A percentile compares a stretch with the other conserved stretches of the same genome.
Evolutionary conservation across 2,329 filamentous ascomycete genomes (phyloP).

Genomic region (Aspergillus tanneri): DNA sequence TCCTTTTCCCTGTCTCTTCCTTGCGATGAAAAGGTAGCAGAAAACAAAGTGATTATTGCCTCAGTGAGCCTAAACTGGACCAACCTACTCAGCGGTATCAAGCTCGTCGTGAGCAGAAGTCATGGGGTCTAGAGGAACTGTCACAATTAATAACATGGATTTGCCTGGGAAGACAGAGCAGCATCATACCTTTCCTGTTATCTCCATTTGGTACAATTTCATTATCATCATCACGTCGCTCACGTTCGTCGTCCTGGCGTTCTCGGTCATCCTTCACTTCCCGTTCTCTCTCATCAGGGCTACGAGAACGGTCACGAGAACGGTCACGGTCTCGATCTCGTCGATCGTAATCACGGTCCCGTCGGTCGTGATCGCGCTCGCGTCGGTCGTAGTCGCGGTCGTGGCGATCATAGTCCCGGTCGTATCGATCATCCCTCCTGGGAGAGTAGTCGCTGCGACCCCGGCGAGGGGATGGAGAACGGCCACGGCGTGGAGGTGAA

Average conservation of each 20-base stretch:
- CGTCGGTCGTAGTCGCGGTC: conserved; percentile 72
- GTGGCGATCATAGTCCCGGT: conserved; percentile 67
- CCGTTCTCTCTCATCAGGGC: conserved; percentile 61
- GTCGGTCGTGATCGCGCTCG: conserved; percentile 69
- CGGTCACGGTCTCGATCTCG: conserved; percentile 65
- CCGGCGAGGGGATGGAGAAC: conserved; percentile 60
- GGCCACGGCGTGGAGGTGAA: conserved; percentile 72
- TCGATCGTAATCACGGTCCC: conserved; percentile 44
- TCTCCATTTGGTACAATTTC: conserved; percentile 81
- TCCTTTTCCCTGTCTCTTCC: neutral
- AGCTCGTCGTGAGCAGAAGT: conserved; percentile 88
- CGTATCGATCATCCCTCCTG: conserved; percentile 81
- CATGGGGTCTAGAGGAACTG: conserved; percentile 68
- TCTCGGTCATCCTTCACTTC: conserved; percentile 44
- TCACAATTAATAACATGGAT: conserved; percentile 19
- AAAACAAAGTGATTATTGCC: neutral
- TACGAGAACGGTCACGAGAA: conserved; percentile 68
- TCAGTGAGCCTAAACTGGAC: conserved; percentile 18
- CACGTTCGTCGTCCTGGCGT: conserved; percentile 61
- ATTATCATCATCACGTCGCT: conserved; percentile 68
- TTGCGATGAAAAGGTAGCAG: neutral
- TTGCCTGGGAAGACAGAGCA: neutral
- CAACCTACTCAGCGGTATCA: conserved; percentile 78
- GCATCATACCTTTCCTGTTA: conserved; percentile 75
- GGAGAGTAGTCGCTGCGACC: conserved; percentile 73